Evolutionary conservation across 1,284 basidiomycete species (phyloP).

Genomic region (Termitomyces sp.): DNA sequence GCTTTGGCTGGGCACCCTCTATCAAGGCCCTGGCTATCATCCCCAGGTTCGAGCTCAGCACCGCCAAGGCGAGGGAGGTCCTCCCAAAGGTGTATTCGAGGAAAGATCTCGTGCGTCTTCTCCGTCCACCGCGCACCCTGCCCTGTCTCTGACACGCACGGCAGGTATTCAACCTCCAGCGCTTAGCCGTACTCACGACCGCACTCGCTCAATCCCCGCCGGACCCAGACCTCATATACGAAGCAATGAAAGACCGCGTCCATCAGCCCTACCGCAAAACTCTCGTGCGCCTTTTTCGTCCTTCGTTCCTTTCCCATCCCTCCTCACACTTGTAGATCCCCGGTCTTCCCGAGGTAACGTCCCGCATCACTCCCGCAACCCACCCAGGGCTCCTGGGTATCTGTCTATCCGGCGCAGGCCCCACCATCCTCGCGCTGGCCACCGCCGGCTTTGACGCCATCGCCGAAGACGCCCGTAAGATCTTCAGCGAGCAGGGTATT

Average conservation of each 20-base stretch:
- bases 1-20: conserved; percentile 82
- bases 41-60: conserved; percentile 94
- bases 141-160: too few species aligned
- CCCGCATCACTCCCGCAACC: conserved; percentile 78
- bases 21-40: conserved; percentile 96
- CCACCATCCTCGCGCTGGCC: conserved; percentile 96
- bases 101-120: conserved; percentile 78
- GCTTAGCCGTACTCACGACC: conserved; percentile 96
- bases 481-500: conserved; percentile 71
- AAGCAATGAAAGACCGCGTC: conserved; percentile 98
- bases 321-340: conserved; percentile 65
- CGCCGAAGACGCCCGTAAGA: conserved; percentile 71
- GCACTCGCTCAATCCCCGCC: conserved; percentile 89
- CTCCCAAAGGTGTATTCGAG: conserved; percentile 82
- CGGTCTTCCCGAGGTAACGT: conserved; percentile 87
- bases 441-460: conserved; percentile 80
- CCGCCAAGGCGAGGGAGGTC: conserved; percentile 89
- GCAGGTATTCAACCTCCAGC: conserved; percentile 96
- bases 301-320: background rate
- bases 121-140: too few species aligned
- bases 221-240: conserved; percentile 92
- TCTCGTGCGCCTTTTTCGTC: conserved; percentile 47
- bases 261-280: conserved; percentile 95
- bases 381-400: conserved; percentile 96
- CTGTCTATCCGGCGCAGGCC: conserved; percentile 96